Base-by-base conservation (phyloP, 2,329 filamentous ascomycete species). In the Ceratocystiopsis sp. region DNA sequence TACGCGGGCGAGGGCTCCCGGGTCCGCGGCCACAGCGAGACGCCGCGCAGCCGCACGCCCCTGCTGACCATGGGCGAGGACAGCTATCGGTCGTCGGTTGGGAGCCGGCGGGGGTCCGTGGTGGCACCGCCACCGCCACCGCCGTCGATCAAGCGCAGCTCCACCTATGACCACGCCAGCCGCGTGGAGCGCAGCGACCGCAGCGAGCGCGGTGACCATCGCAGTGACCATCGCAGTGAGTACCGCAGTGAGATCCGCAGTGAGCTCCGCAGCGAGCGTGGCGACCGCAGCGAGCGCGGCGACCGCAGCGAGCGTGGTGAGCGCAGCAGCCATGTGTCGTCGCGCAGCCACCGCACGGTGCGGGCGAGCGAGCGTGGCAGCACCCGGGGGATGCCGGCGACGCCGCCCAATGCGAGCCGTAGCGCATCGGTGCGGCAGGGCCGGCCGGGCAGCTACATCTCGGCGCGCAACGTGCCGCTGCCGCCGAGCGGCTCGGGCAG, bases 401-500 rank as follows among this genome's bases (percentile, higher is more conserved):
- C 18, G 9, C 49, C 47, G 3, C 49, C 49, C 15, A 53, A 54
- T 29, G 45, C 50, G 15, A 39, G 43, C 17, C 50, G 41, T 14
- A 44, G 44, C n/a, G 40, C 42, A 14, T 33, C 42, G 1, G 38
- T 48, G 25, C 51, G 49, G 3, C 45, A 43, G 11, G 18, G 38
- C 42, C 47, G 51, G 25, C 41, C 50, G 19, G 47, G 47, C 29
- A 51, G 48, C 44, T 50, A 54, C 38, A 37, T 48, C 33, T 39
- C 48, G 3, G 55, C 63, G 11, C 58, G 57, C 21, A 49, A 61
- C 18, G 52, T 63, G 15, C 55, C 61, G n/a, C 53, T 66, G 19
- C 64, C 67, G 1, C 52, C 53, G 18, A 69, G 66, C 43, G 56
- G 56, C 3, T 55, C 57, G 4, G 64, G 65, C 12, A 62, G 59